A percentile compares a stretch with the other conserved stretches of the same genome.
Conservation (phyloP, 164 flowering plant genomes). For the Tetracentron sinense region DNA sequence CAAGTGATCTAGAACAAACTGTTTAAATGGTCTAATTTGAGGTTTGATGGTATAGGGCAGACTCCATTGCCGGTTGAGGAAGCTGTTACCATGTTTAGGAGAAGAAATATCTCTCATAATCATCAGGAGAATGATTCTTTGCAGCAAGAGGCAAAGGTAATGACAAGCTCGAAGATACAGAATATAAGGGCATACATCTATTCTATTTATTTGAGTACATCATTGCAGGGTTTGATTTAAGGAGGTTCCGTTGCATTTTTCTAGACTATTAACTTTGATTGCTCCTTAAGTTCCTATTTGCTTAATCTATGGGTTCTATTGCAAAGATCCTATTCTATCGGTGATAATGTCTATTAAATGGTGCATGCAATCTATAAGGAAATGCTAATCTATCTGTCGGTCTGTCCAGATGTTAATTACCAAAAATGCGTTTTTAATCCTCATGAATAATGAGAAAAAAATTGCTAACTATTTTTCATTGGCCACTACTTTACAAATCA, state of each 20-base stretch:
- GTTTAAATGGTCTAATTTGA: neutral
- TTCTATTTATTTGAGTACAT: neutral
- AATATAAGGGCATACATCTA: neutral
- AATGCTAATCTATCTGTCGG: neutral
- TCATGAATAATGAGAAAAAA: too few relatives aligned
- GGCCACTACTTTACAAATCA: too few relatives aligned
- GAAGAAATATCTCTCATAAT: conserved; percentile 34
- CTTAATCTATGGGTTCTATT: too few relatives aligned
- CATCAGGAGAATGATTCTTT: conserved; percentile 38
- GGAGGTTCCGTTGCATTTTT: neutral
- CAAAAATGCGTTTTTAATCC: neutral
- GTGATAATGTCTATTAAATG: neutral
- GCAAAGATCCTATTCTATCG: too few relatives aligned
- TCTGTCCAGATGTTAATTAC: neutral
- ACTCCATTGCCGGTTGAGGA: conserved; percentile 7
- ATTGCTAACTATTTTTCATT: too few relatives aligned
- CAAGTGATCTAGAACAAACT: too few relatives aligned
- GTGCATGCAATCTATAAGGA: neutral
- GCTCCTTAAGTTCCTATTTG: neutral
- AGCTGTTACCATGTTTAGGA: conserved; percentile 47
- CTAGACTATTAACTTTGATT: neutral
- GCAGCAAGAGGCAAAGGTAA: conserved; percentile 52
- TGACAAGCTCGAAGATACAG: neutral
- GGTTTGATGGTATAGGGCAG: conserved; percentile 9
- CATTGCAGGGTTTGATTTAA: neutral